phyloP scores from a whole-genome alignment of 495 filamentous ascomycete species.

The Podospora bellae-mahoneyi region DNA sequence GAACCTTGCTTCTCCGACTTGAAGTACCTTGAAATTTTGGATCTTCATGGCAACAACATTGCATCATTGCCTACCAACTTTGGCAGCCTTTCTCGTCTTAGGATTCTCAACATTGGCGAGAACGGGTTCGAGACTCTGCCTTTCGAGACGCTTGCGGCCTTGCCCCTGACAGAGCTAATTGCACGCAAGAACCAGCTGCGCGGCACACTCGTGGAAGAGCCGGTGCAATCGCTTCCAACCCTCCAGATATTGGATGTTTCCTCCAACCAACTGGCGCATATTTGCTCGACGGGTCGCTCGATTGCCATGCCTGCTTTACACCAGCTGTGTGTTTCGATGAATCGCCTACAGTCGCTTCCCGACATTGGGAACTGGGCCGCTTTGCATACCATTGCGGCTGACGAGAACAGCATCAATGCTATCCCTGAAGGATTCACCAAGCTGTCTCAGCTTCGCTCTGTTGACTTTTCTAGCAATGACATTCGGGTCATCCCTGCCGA shows the following conservation, averaged over 20 bases:
- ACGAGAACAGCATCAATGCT: conserved; percentile 71
- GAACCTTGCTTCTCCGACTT: conserved; percentile 56
- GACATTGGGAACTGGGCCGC: conserved; percentile 66
- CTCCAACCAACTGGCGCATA: conserved; percentile 60
- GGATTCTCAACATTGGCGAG: conserved; percentile 68
- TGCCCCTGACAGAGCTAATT: conserved; percentile 70
- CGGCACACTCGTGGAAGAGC: conserved; percentile 64
- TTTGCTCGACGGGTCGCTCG: conserved; percentile 40
- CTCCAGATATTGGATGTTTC: conserved; percentile 74
- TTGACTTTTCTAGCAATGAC: conserved; percentile 81
- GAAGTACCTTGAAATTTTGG: conserved; percentile 68
- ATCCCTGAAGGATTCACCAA: conserved; percentile 71
- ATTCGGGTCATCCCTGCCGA: conserved; percentile 69
- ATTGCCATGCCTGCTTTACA: conserved; percentile 65
- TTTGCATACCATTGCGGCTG: conserved; percentile 68
- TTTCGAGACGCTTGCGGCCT: conserved; percentile 58
- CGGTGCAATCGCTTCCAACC: conserved; percentile 53
- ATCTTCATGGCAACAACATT: conserved; percentile 77
- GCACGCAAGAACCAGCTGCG: conserved; percentile 75
- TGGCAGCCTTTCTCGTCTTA: conserved; percentile 59
- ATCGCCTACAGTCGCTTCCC: conserved; percentile 70
- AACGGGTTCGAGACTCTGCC: conserved; percentile 71
- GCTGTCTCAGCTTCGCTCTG: conserved; percentile 63
- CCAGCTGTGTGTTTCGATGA: conserved; percentile 68
- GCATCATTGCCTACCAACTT: conserved; percentile 70